phyloP scores from a whole-genome alignment of 2,329 filamentous ascomycete species.

The Nigrospora oryzae region DNA sequence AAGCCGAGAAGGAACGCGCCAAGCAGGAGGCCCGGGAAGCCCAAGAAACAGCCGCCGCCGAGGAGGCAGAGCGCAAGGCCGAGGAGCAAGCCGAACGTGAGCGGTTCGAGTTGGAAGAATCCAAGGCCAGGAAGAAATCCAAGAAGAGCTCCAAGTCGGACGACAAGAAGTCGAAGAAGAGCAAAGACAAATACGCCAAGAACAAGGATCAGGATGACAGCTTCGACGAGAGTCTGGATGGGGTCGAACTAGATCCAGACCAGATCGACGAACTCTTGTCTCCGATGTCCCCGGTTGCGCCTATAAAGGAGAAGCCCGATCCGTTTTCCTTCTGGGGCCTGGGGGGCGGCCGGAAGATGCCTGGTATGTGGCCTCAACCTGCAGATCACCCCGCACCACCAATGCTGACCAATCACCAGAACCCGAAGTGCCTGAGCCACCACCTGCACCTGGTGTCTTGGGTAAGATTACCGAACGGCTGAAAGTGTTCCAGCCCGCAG shows the following conservation, averaged over 20 bases:
- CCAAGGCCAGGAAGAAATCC: conserved; percentile 22
- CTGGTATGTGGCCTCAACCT: conserved; percentile 26
- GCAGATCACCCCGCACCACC: conserved; percentile 10
- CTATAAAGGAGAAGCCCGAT: conserved; percentile 23
- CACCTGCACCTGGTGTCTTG: neutral
- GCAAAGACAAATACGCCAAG: conserved; percentile 16
- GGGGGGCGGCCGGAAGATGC: conserved; percentile 22
- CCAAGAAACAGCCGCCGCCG: conserved; percentile 1
- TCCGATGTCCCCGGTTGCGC: conserved; percentile 8
- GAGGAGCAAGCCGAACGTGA: conserved; percentile 14
- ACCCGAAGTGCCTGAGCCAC: conserved; percentile 18
- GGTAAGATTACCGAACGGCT: conserved; percentile 49
- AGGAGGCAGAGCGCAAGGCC: conserved; percentile 8
- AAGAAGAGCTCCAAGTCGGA: conserved; percentile 29
- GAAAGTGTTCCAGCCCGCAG: conserved; percentile 44
- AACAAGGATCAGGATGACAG: conserved; percentile 17
- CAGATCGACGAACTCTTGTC: conserved; percentile 10
- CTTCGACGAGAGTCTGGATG: conserved; percentile 21
- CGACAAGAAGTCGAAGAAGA: conserved; percentile 23
- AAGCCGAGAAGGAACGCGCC: conserved; percentile 32
- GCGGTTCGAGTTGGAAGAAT: conserved; percentile 14
- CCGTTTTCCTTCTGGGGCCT: conserved; percentile 52
- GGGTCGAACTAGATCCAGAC: conserved; percentile 19
- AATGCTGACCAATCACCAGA: conserved; percentile 14
- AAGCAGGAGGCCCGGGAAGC: conserved; percentile 25